phyloP scores from a whole-genome alignment of 73 alveolate genomes.

The Tetrahymena thermophila region DNA sequence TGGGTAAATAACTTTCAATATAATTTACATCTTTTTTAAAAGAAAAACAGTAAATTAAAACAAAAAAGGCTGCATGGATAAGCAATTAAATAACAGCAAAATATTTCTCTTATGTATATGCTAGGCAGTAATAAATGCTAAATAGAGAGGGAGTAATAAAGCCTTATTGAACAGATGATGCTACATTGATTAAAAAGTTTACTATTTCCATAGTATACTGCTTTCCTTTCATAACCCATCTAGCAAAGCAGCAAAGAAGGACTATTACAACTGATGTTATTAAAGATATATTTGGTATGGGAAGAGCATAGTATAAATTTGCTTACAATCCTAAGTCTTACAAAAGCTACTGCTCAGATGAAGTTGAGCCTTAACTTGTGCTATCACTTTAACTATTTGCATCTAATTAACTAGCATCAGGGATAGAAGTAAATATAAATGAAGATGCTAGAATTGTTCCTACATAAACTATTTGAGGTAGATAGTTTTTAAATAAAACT shows the following conservation, averaged over 20 bases:
- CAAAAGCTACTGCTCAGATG: background rate
- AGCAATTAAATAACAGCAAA: background rate
- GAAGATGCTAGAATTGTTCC: background rate
- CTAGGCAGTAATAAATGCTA: background rate
- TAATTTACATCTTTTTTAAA: background rate
- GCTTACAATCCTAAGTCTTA: background rate
- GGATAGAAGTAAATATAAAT: background rate
- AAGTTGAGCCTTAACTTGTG: too few species aligned
- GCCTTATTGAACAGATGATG: background rate
- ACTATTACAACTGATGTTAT: background rate
- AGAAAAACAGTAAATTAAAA: background rate
- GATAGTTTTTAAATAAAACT: background rate
- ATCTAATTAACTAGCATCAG: background rate
- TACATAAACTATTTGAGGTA: background rate
- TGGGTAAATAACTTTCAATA: background rate
- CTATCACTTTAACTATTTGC: background rate
- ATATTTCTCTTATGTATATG: background rate
- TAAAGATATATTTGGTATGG: background rate
- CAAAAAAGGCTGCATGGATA: background rate
- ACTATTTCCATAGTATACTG: background rate
- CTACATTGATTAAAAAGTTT: background rate
- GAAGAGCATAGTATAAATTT: background rate
- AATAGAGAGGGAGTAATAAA: background rate
- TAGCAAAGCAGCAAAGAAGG: background rate
- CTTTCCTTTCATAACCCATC: background rate